A percentile compares a stretch with the other conserved stretches of the same genome.
phyloP scores from a whole-genome alignment of 352 stramenopile genomes.

The Globisporangium okanoganense region DNA sequence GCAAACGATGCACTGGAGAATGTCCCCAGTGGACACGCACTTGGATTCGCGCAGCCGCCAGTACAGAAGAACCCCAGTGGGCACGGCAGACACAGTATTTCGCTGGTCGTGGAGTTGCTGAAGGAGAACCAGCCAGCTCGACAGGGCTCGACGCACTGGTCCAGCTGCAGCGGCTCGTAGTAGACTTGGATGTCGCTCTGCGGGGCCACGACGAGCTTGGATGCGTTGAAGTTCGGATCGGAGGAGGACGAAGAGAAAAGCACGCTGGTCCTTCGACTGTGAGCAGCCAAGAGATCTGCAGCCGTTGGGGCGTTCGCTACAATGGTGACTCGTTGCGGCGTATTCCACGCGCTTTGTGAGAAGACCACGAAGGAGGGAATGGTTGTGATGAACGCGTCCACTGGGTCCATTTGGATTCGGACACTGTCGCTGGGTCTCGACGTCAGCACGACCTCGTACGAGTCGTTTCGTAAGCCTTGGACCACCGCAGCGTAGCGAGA shows the following conservation, averaged over 20 bases:
- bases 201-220: slow-evolving; percentile 26
- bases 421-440: slow-evolving; percentile 41
- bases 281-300: background rate
- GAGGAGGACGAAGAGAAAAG: slow-evolving; percentile 29
- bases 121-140: slow-evolving; percentile 49
- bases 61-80: slow-evolving; percentile 45
- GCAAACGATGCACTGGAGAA: slow-evolving; percentile 33
- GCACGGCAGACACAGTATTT: slow-evolving; percentile 38
- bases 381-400: slow-evolving; percentile 10
- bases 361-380: slow-evolving; percentile 32
- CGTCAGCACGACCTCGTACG: slow-evolving; percentile 44
- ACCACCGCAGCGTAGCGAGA: slow-evolving; percentile 40
- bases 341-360: slow-evolving; percentile 32
- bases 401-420: slow-evolving; percentile 23
- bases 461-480: slow-evolving; percentile 40
- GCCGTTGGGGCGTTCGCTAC: background rate
- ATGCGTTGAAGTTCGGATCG: slow-evolving; percentile 38
- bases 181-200: slow-evolving; percentile 48
- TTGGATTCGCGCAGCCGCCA: slow-evolving; percentile 34
- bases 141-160: slow-evolving; percentile 45
- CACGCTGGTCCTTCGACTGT: slow-evolving; percentile 13
- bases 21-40: slow-evolving; percentile 37
- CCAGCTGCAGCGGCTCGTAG: slow-evolving; percentile 42
- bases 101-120: slow-evolving; percentile 27
- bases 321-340: slow-evolving; percentile 30